phyloP scores from a whole-genome alignment of 495 filamentous ascomycete species.

The Aspergillus diversus region DNA sequence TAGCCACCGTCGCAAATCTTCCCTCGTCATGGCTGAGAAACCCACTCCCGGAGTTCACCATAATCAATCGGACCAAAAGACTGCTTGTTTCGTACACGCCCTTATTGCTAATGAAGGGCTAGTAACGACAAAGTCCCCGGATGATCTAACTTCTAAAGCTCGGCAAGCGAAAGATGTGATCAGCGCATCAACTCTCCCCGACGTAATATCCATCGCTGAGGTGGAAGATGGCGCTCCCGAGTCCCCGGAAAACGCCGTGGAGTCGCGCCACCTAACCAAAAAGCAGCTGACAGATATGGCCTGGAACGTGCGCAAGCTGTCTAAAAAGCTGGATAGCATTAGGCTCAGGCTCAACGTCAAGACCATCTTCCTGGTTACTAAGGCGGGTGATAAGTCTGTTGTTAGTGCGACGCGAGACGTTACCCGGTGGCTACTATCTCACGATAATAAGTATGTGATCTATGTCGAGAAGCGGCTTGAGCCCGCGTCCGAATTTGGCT shows the following conservation, averaged over 20 bases:
- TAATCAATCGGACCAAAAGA: slow-evolving; percentile 52
- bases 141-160: slow-evolving; percentile 19
- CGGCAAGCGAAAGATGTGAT: slow-evolving; percentile 29
- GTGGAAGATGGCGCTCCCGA: slow-evolving; percentile 31
- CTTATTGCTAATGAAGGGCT: slow-evolving; percentile 62
- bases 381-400: slow-evolving; percentile 82
- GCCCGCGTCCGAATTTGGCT: slow-evolving; percentile 72
- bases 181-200: slow-evolving; percentile 25
- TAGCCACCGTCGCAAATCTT: slow-evolving; percentile 83
- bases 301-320: slow-evolving; percentile 88
- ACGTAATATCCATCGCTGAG: slow-evolving; percentile 28
- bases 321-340: slow-evolving; percentile 80
- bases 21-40: slow-evolving; percentile 68
- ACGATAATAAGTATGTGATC: slow-evolving; percentile 69
- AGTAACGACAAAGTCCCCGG: slow-evolving; percentile 19
- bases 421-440: slow-evolving; percentile 82
- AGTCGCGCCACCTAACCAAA: slow-evolving; percentile 81
- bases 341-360: slow-evolving; percentile 77
- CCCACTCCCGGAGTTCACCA: slow-evolving; percentile 32
- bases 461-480: slow-evolving; percentile 77
- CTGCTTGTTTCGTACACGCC: slow-evolving; percentile 82
- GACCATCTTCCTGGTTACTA: slow-evolving; percentile 86
- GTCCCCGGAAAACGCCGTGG: slow-evolving; percentile 38
- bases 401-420: slow-evolving; percentile 78
- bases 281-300: slow-evolving; percentile 94